These are phyloP conservation scores for Mycena alexandri DNA, from an alignment of 768 basidiomycete species.

Conservation along the genomic window DNA sequence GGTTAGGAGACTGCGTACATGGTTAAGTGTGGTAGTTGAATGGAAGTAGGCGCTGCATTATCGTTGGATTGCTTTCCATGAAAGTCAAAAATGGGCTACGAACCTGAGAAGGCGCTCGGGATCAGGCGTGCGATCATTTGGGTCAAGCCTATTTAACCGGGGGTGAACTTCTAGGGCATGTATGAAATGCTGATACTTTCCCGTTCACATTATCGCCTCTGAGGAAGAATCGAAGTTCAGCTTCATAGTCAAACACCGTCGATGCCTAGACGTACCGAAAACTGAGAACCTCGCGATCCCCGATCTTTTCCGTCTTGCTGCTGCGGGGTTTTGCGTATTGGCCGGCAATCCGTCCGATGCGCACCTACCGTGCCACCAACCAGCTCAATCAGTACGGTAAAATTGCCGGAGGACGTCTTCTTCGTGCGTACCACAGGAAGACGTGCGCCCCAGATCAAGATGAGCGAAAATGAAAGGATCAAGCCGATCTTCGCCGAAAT, in stretches of 20 bases:
- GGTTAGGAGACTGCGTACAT: slow-evolving; percentile 87
- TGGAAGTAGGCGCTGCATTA: slow-evolving; percentile 90
- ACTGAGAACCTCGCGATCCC: slow-evolving; percentile 81
- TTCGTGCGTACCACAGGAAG: slow-evolving; percentile 81
- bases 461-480: slow-evolving; percentile 94
- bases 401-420: slow-evolving; percentile 10
- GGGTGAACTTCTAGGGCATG: slow-evolving; percentile 32
- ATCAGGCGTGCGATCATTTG: slow-evolving; percentile 87
- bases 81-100: neutral
- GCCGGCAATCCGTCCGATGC: slow-evolving; percentile 93
- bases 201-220: slow-evolving; percentile 99
- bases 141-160: slow-evolving; percentile 63
- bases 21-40: slow-evolving; percentile 93
- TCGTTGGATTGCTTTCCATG: slow-evolving; percentile 10
- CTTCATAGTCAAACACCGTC: neutral
- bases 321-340: slow-evolving; percentile 97
- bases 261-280: slow-evolving; percentile 73
- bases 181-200: slow-evolving; percentile 50
- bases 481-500: slow-evolving; percentile 90
- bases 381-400: neutral
- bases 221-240: slow-evolving; percentile 13
- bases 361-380: slow-evolving; percentile 60
- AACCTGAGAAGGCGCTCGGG: slow-evolving; percentile 90
- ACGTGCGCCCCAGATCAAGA: slow-evolving; percentile 94
- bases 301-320: slow-evolving; percentile 83